These are phyloP conservation scores for Penicillium palitans DNA, from an alignment of 2,329 filamentous ascomycete genomes.

Conservation along the genomic window DNA sequence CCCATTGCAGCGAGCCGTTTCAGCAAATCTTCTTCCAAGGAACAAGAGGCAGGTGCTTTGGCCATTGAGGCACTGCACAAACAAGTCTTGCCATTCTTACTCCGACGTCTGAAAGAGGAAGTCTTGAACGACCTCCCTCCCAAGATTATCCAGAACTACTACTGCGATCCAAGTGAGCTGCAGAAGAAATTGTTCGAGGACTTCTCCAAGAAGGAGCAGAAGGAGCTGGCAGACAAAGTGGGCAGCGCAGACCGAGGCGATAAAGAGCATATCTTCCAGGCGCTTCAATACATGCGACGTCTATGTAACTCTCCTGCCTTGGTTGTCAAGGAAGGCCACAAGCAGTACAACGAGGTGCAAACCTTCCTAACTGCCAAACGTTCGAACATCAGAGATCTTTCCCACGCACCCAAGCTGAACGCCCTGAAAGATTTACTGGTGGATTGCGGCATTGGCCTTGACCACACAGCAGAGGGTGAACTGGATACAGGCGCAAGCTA, in stretches of 20 bases:
- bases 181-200: constrained; percentile 96
- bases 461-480: constrained; percentile 56
- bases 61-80: constrained; percentile 99
- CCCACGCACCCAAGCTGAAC: constrained; percentile 88
- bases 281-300: constrained; percentile 98
- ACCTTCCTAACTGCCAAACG: constrained; percentile 74
- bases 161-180: constrained; percentile 93
- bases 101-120: constrained; percentile 95
- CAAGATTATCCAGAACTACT: constrained; percentile 99
- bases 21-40: constrained; percentile 95
- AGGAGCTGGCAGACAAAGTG: constrained; percentile 80
- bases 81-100: constrained; percentile 92
- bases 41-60: constrained; percentile 93
- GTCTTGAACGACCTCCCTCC: constrained; percentile 93
- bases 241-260: constrained; percentile 84
- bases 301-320: constrained; percentile 96
- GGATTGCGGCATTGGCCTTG: constrained; percentile 93
- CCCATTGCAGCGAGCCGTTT: constrained; percentile 92
- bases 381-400: constrained; percentile 78
- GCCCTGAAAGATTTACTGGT: constrained; percentile 90
- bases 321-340: constrained; percentile 92
- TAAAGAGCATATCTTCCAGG: constrained; percentile 99
- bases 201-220: constrained; percentile 90
- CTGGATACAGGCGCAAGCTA: constrained; percentile 67
- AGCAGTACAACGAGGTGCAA: constrained; percentile 85